Evolutionary conservation across 805 yeast species (phyloP).

Genomic region (Yarrowia yakushimensis): DNA sequence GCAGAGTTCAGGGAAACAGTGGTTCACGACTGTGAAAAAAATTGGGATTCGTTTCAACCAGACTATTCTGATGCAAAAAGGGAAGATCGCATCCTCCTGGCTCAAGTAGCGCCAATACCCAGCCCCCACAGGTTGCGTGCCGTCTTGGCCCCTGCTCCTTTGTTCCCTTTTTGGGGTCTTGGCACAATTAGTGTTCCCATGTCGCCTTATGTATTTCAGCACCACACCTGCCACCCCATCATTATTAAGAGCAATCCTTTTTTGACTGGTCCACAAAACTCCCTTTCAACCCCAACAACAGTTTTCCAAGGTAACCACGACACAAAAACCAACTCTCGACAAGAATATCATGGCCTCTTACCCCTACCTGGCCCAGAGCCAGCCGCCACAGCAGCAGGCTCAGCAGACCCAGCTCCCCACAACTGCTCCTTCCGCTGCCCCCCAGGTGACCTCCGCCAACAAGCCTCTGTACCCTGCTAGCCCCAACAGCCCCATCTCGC

Average conservation of each 20-base stretch:
- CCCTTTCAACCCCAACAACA: background rate
- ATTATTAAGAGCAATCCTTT: slow-evolving; percentile 10
- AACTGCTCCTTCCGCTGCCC: slow-evolving; percentile 11
- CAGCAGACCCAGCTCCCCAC: slow-evolving; percentile 17
- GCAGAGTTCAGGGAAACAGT: background rate
- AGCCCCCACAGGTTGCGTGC: slow-evolving; percentile 23
- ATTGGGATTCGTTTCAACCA: background rate
- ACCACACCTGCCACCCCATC: slow-evolving; percentile 23
- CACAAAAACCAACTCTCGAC: background rate
- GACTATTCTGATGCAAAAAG: background rate
- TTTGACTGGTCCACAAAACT: background rate
- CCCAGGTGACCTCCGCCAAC: background rate
- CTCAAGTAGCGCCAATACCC: background rate
- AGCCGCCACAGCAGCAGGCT: slow-evolving; percentile 5
- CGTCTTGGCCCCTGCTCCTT: slow-evolving; percentile 24
- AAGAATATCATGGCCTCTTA: slow-evolving; percentile 14
- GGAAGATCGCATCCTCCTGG: too few relatives aligned
- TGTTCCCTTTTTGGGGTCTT: slow-evolving; percentile 24
- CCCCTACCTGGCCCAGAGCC: slow-evolving; percentile 24
- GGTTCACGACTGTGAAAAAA: background rate
- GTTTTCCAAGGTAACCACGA: background rate
- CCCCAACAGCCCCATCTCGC: slow-evolving; percentile 18
- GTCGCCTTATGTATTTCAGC: slow-evolving; percentile 24
- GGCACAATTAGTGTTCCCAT: slow-evolving; percentile 7
- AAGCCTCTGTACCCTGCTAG: slow-evolving; percentile 16